Conservation (phyloP, 495 filamentous ascomycete species). For the Neurospora terricola region DNA sequence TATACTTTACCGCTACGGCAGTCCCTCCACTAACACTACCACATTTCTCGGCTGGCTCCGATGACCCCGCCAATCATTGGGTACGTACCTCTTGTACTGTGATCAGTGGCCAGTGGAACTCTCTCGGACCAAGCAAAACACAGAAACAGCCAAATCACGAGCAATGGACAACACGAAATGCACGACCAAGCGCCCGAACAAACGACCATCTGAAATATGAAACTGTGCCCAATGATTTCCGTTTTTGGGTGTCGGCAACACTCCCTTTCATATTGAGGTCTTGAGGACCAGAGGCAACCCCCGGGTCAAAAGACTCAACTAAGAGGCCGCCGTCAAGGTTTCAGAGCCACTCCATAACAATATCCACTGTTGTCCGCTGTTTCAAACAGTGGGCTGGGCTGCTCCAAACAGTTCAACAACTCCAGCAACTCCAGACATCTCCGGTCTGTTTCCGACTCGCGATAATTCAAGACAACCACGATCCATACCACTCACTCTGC, state of each 20-base stretch:
- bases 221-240: background rate
- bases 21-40: background rate
- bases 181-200: background rate
- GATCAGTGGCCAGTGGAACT: background rate
- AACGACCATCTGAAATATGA: background rate
- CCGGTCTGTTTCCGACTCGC: background rate
- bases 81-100: background rate
- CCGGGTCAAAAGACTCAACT: background rate
- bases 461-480: background rate
- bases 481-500: background rate
- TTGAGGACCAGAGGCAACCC: background rate
- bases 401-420: background rate
- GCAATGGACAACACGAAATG: background rate
- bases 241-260: background rate
- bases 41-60: background rate
- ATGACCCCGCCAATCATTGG: background rate
- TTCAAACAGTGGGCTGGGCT: background rate
- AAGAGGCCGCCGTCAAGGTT: background rate
- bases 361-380: background rate
- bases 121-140: background rate
- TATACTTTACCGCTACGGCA: background rate
- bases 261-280: background rate
- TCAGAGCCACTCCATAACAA: background rate
- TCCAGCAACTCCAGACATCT: background rate
- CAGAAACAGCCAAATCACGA: background rate